These are phyloP conservation scores for Dryas octopetala DNA, from an alignment of 306 rosid species.

Conservation along the genomic window DNA sequence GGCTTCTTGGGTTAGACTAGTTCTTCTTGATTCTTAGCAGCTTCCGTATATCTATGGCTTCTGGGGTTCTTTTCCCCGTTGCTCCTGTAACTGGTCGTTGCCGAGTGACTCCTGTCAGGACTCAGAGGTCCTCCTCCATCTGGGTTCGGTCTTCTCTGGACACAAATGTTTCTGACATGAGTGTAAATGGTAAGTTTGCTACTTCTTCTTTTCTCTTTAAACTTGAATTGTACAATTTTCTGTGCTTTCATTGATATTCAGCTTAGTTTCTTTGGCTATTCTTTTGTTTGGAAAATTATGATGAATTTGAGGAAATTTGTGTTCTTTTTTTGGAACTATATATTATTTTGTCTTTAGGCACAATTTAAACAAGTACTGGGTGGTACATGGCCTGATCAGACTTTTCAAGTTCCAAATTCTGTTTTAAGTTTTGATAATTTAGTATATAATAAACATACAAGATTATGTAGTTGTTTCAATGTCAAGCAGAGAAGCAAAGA, in stretches of 20 bases:
- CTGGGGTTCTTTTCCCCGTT: conserved; percentile 55
- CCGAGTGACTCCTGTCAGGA: conserved; percentile 32
- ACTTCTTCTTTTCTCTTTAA: neutral
- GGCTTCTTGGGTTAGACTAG: neutral
- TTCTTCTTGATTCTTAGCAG: neutral
- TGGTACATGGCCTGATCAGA: neutral
- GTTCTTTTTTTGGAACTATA: neutral
- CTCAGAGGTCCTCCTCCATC: conserved; percentile 22
- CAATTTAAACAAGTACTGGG: too few relatives aligned
- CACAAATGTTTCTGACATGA: conserved; percentile 82
- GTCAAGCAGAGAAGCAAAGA: neutral
- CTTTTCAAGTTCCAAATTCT: neutral
- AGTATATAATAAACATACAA: neutral
- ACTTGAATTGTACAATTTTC: neutral
- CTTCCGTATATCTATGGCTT: conserved; percentile 48
- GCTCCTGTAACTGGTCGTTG: conserved; percentile 46
- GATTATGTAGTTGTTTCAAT: neutral
- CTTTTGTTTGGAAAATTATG: neutral
- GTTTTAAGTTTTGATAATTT: neutral
- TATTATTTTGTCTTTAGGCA: neutral
- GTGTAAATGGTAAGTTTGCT: conserved; percentile 57
- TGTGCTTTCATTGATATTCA: neutral
- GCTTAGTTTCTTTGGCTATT: conserved; percentile 8
- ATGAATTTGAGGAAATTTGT: neutral
- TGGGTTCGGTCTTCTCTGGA: conserved; percentile 78